Evolutionary conservation across 2,329 filamentous ascomycete genomes (phyloP).

Genomic region (Lasiodiplodia theobromae): DNA sequence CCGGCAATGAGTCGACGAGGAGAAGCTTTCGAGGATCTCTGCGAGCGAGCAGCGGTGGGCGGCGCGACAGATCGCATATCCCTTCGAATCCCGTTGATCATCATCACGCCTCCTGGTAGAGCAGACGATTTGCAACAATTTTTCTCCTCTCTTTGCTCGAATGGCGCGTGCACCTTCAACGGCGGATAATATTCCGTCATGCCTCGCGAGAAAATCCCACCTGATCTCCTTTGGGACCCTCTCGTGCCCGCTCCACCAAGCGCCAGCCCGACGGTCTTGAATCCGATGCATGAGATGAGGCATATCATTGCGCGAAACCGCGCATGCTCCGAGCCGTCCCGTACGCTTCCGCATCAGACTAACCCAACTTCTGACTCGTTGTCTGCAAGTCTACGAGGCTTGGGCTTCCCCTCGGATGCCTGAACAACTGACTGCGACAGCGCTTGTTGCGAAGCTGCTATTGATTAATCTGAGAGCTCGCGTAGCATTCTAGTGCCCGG

Average conservation of each 20-base stretch:
- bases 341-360: constrained; percentile 3
- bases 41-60: background rate
- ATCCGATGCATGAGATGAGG: background rate
- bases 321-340: constrained; percentile 25
- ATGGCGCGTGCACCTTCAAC: background rate
- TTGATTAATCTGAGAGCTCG: background rate
- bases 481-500: background rate
- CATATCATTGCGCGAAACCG: constrained; percentile 25
- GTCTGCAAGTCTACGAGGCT: background rate
- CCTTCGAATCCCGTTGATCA: constrained; percentile 6
- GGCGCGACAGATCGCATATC: constrained; percentile 17
- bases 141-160: background rate
- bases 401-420: background rate
- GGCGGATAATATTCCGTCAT: constrained; percentile 18
- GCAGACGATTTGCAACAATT: constrained; percentile 4
- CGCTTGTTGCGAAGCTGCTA: background rate
- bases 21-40: constrained; percentile 23
- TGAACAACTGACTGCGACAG: background rate
- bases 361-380: constrained; percentile 5
- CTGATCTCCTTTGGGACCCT: background rate
- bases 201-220: background rate
- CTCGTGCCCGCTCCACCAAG: background rate
- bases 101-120: background rate
- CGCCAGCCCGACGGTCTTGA: constrained; percentile 9
- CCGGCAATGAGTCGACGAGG: constrained; percentile 4